Evolutionary conservation across 768 basidiomycete genomes (phyloP).

Genomic region (Kwoniella botswanensis): DNA sequence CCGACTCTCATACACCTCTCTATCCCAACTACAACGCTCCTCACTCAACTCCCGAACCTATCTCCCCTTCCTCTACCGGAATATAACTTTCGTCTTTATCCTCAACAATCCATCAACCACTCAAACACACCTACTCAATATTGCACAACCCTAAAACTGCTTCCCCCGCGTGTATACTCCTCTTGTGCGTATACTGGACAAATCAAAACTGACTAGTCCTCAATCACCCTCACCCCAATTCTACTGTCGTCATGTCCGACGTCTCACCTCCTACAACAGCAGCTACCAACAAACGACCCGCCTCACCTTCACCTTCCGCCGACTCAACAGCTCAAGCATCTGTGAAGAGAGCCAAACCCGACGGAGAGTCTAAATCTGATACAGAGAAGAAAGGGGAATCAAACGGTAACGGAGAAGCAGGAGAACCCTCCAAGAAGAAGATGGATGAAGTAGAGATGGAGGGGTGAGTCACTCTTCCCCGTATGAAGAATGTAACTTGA

Average conservation of each 20-base stretch:
- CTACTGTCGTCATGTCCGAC: constrained; percentile 31
- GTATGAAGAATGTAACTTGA: no score
- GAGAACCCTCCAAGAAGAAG: constrained; percentile 27
- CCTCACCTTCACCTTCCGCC: constrained; percentile 24
- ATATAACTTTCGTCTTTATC: not conserved
- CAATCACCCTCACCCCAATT: not conserved
- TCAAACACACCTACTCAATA: not conserved
- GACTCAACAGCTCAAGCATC: constrained; percentile 11
- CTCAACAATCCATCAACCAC: not conserved
- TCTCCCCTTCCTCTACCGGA: not conserved
- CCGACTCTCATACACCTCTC: not conserved
- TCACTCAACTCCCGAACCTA: not conserved
- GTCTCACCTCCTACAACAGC: constrained; percentile 15
- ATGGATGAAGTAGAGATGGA: constrained; percentile 47
- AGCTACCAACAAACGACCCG: constrained; percentile 23
- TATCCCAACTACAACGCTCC: not conserved
- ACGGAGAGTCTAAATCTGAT: constrained; percentile 17
- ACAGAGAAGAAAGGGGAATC: constrained; percentile 14
- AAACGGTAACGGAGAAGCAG: constrained; percentile 24
- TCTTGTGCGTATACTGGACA: not conserved
- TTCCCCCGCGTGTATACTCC: not conserved
- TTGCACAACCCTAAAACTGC: not conserved
- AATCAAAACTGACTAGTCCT: constrained; percentile 7
- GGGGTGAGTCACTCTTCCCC: constrained; percentile 32
- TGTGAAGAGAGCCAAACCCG: constrained; percentile 27